Base-by-base conservation (phyloP, 768 basidiomycete genomes). In the Boletus patriciae region DNA sequence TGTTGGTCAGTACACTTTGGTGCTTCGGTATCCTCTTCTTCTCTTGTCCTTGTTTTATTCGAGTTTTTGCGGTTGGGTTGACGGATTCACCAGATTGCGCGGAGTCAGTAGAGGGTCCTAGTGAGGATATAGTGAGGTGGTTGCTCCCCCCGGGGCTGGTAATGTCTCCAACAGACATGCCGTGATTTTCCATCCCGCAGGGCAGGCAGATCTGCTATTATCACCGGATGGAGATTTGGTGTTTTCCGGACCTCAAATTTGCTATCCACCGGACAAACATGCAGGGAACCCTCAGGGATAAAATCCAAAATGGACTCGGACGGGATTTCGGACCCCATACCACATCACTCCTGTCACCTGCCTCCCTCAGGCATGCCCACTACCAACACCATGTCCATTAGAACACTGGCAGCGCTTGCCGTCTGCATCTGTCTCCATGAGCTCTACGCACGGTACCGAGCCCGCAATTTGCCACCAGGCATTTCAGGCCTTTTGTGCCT, bases 381-480 rank as follows among this genome's bases (percentile, higher is more conserved):
- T 38, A 19, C 8, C 10, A 11, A 13, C 2, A 40, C 7, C 6
- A 50, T 41, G 25, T 25, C 40, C 4, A 16, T n/a, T 29, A 12
- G 16, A 41, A 21, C 23, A 21, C 11, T 21, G 5, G 10, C 38
- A 21, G 27, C 7, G 5, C 19, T 36, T 18, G 19, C 23, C 16
- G 9, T 52, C n/a, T 25, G 42, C 29, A 36, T 50, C 13, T 50
- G 5, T 42, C 10, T 43, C 38, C 9, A 42, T 19, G 38, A 53
- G 9, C 21, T 57, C 1, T 53, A 46, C 15, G 8, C 44, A 33
- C 47, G 48, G 3, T 42, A 43, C 33, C 45, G 37, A 40, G 38
- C 56, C 3, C 41, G 48, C 27, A 55, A 42, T 19, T 47, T 63
- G 1, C 62, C 62, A 9, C 62, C 62, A n/a, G 62, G 62, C 2